Conservation (phyloP, 2,329 filamentous ascomycete species). For the Calonectria pseudoreteaudii region DNA sequence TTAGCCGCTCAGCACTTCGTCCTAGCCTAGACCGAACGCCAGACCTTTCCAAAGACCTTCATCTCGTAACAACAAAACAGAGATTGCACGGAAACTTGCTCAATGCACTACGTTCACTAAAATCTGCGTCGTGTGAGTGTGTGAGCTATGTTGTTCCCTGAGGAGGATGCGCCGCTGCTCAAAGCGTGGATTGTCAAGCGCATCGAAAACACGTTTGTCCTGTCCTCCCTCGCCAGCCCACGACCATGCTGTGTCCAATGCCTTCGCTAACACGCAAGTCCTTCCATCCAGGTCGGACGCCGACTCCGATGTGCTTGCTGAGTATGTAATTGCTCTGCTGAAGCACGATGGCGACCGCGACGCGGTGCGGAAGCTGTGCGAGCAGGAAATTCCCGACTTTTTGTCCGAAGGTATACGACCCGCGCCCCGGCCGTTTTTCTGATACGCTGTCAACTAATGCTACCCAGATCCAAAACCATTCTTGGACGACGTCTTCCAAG, state of each 20-base stretch:
- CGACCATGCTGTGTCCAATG: constrained; percentile 16
- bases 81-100: neutral
- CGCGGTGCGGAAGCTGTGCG: constrained; percentile 75
- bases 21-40: neutral
- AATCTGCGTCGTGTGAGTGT: neutral
- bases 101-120: constrained; percentile 16
- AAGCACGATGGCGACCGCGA: constrained; percentile 74
- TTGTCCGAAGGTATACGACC: constrained; percentile 68
- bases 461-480: constrained; percentile 61
- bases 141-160: constrained; percentile 68
- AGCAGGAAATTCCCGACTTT: constrained; percentile 81
- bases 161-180: constrained; percentile 71
- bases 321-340: constrained; percentile 85
- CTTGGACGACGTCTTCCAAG: constrained; percentile 77
- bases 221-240: constrained; percentile 19
- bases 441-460: constrained; percentile 24
- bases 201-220: constrained; percentile 77
- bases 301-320: constrained; percentile 83
- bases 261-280: constrained; percentile 22
- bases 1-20: constrained; percentile 29
- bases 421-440: neutral
- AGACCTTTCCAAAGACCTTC: constrained; percentile 15
- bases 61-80: neutral
- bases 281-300: constrained; percentile 73
- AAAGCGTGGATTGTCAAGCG: constrained; percentile 84